Conservation (phyloP, 768 basidiomycete genomes). For the Trametes gibbosa region DNA sequence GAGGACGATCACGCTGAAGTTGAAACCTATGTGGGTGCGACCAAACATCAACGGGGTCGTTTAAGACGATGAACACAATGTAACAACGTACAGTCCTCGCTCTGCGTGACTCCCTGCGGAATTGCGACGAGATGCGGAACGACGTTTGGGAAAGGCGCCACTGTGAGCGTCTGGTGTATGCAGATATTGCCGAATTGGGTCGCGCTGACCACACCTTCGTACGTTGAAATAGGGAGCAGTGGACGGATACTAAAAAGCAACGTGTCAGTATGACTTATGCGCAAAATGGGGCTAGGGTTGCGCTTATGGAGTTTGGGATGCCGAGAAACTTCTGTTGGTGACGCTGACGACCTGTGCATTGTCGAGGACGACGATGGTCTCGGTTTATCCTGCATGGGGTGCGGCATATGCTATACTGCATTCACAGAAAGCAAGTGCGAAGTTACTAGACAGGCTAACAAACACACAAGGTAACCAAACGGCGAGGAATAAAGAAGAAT, state of each 20-base stretch:
- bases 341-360: conserved; percentile 25
- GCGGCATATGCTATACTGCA: background rate
- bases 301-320: conserved; percentile 30
- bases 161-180: conserved; percentile 5
- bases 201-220: conserved; percentile 11
- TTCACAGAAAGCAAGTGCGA: background rate
- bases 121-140: background rate
- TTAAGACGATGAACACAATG: background rate
- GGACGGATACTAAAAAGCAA: background rate
- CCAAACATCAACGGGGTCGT: background rate
- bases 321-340: conserved; percentile 25
- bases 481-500: background rate
- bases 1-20: conserved; percentile 21
- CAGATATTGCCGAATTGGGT: conserved; percentile 17
- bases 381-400: background rate
- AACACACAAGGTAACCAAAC: background rate
- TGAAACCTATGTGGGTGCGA: conserved; percentile 6
- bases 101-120: background rate
- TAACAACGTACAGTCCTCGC: conserved; percentile 13
- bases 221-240: background rate
- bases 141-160: background rate
- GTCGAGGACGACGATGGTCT: conserved; percentile 18
- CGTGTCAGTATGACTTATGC: background rate
- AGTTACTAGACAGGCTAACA: background rate
- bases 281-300: background rate